Percentiles rank a stretch among this genome's conserved stretches.
phyloP scores from a whole-genome alignment of 2,329 filamentous ascomycete genomes.

The Phoma sp. region DNA sequence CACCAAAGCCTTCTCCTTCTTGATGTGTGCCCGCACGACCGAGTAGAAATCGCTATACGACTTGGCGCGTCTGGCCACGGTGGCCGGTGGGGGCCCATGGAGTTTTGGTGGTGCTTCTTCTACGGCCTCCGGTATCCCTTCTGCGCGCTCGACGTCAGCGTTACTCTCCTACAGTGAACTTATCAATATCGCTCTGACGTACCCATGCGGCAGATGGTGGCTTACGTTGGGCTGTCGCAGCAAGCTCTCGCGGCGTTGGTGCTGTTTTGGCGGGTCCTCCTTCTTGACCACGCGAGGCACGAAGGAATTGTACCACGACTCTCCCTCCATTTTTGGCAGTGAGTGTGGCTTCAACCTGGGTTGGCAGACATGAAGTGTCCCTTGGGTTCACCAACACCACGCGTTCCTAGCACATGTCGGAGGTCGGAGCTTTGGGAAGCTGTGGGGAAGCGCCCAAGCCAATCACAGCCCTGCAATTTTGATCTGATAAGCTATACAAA shows the following conservation, averaged over 20 bases:
- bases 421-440: not conserved
- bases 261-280: conserved; percentile 55
- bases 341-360: conserved; percentile 11
- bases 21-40: conserved; percentile 64
- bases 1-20: conserved; percentile 56
- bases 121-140: conserved; percentile 64
- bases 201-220: conserved; percentile 44
- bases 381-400: conserved; percentile 7
- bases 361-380: conserved; percentile 14
- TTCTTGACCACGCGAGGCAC: conserved; percentile 68
- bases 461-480: not conserved
- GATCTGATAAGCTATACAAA: conserved; percentile 16
- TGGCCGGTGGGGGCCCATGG: conserved; percentile 71
- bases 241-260: conserved; percentile 73
- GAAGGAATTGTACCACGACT: conserved; percentile 80
- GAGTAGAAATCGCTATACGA: conserved; percentile 83
- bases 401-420: conserved; percentile 17
- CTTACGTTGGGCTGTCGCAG: conserved; percentile 63
- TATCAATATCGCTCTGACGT: conserved; percentile 49
- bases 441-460: not conserved
- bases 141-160: conserved; percentile 60
- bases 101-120: conserved; percentile 63
- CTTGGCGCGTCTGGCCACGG: conserved; percentile 70
- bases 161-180: conserved; percentile 60
- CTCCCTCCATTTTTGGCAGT: conserved; percentile 66